phyloP scores from a whole-genome alignment of 2,329 filamentous ascomycete species.

The Helicocarpus griseus region DNA sequence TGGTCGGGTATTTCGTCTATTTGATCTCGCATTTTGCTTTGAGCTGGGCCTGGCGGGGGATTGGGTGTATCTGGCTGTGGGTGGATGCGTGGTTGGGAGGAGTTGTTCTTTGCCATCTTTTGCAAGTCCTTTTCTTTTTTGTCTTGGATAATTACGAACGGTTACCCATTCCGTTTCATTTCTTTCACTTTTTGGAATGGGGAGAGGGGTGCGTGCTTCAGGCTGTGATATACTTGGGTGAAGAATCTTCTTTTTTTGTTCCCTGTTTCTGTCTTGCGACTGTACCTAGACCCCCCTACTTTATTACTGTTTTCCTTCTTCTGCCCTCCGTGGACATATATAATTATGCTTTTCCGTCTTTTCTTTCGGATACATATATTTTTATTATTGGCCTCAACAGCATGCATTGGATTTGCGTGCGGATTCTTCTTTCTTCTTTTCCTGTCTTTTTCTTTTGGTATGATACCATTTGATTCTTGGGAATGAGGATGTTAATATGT shows the following conservation, averaged over 20 bases:
- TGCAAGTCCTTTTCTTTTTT: background rate
- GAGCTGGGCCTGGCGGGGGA: background rate
- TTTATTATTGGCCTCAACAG: background rate
- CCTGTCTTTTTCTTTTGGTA: too few relatives aligned
- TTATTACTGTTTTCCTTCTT: background rate
- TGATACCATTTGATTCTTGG: too few relatives aligned
- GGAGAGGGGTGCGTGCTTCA: too few relatives aligned
- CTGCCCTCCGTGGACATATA: background rate
- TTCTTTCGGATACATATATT: background rate
- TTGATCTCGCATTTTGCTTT: background rate
- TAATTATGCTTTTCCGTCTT: background rate
- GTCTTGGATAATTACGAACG: background rate
- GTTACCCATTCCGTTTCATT: too few relatives aligned
- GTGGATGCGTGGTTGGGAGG: background rate
- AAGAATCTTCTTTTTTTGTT: too few relatives aligned
- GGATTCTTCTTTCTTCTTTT: too few relatives aligned
- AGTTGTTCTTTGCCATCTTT: background rate
- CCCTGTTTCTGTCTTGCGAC: background rate
- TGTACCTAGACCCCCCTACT: background rate
- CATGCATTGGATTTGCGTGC: background rate
- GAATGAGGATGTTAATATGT: too few relatives aligned
- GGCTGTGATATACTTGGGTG: too few relatives aligned
- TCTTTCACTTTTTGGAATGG: background rate
- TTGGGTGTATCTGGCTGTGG: background rate
- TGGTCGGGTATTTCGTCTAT: too few relatives aligned